Evolutionary conservation across 2,329 filamentous ascomycete genomes (phyloP).

Genomic region (Colletotrichum endophyticum): DNA sequence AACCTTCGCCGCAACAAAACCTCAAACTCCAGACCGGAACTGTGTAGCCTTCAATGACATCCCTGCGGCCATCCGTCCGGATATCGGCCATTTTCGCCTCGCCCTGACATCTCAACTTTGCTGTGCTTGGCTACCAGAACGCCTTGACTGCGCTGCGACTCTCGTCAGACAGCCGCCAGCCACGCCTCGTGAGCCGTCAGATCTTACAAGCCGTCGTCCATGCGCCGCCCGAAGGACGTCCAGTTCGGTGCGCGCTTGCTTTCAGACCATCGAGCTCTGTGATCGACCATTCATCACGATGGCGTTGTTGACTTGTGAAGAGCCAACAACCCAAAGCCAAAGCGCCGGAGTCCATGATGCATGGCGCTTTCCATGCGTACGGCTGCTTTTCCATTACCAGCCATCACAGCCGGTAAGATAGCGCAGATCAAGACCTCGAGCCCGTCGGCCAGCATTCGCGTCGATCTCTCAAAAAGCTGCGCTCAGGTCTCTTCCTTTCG

Average conservation of each 20-base stretch:
- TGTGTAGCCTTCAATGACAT: not conserved
- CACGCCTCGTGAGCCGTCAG: conserved; percentile 1
- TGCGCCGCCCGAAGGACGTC: not conserved
- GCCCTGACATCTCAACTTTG: not conserved
- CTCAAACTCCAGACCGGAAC: conserved; percentile 8
- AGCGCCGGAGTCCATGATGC: not conserved
- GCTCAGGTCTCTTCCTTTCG: conserved; percentile 10
- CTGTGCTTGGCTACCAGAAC: not conserved
- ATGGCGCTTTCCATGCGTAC: not conserved
- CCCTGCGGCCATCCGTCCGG: not conserved
- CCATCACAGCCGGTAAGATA: not conserved
- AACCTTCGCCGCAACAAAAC: conserved; percentile 8
- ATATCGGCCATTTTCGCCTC: not conserved
- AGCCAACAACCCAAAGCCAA: not conserved
- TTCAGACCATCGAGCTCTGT: not conserved
- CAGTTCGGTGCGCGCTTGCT: not conserved
- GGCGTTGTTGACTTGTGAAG: not conserved
- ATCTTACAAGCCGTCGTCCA: not conserved
- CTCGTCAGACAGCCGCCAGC: not conserved
- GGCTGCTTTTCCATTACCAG: not conserved
- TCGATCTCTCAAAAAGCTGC: not conserved
- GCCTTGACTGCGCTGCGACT: not conserved
- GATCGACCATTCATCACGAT: not conserved
- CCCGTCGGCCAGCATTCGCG: not conserved
- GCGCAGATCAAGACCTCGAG: not conserved